These are phyloP conservation scores for Plasmopara halstedii DNA, from an alignment of 352 stramenopile species.

Conservation along the genomic window DNA sequence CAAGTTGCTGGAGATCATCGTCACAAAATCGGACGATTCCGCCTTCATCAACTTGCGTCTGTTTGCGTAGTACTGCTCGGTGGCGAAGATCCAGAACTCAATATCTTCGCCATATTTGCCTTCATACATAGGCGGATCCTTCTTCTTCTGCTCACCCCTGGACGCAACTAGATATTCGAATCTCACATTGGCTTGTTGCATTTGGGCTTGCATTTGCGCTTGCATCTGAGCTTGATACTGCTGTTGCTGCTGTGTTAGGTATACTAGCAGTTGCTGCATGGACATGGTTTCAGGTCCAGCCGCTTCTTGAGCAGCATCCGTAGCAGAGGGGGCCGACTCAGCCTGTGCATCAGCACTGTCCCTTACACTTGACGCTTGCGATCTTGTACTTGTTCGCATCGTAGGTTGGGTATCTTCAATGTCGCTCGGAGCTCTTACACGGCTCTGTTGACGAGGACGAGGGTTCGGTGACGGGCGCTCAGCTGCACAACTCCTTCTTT, in stretches of 20 bases:
- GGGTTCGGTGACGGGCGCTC: background rate
- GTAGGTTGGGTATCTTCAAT: background rate
- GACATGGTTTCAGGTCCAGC: constrained; percentile 1
- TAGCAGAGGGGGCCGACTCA: too few species aligned
- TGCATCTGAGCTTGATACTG: constrained; percentile 6
- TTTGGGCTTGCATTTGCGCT: constrained; percentile 6
- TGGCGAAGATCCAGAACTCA: constrained; percentile 14
- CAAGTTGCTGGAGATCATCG: background rate
- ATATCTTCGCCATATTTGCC: constrained; percentile 8
- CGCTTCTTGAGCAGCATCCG: background rate
- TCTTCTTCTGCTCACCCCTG: constrained; percentile 3
- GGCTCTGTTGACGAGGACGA: background rate
- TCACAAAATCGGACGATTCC: constrained; percentile 3
- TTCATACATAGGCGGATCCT: constrained; percentile 10
- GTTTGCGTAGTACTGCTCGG: constrained; percentile 3
- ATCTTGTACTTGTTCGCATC: background rate
- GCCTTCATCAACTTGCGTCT: constrained; percentile 1
- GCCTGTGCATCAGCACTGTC: background rate
- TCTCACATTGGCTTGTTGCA: constrained; percentile 7
- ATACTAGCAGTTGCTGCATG: constrained; percentile 9
- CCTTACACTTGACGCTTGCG: background rate
- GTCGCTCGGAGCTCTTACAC: background rate
- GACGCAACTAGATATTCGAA: background rate
- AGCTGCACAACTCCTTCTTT: background rate
- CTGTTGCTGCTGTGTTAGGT: constrained; percentile 9